Evolutionary conservation across 768 basidiomycete genomes (phyloP).

Genomic region (Sporobolomyces roseus): DNA sequence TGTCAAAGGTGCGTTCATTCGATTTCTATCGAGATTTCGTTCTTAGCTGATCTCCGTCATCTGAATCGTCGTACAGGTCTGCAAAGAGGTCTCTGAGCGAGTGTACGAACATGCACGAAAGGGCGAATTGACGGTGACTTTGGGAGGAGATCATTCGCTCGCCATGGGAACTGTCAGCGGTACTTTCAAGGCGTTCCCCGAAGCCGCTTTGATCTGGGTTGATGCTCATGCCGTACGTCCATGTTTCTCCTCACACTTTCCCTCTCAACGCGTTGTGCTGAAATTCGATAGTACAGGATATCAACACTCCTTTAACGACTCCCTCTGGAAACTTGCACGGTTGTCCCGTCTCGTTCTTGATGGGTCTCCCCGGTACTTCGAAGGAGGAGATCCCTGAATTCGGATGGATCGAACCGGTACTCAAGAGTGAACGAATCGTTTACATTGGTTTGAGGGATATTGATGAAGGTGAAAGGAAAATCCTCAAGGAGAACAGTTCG

Average conservation of each 20-base stretch:
- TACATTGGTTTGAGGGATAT: slow-evolving; percentile 96
- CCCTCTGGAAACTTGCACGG: slow-evolving; percentile 89
- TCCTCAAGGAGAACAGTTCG: slow-evolving; percentile 65
- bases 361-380: slow-evolving; percentile 55
- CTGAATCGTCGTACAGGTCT: slow-evolving; percentile 53
- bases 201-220: slow-evolving; percentile 82
- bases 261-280: no score
- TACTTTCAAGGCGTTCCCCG: slow-evolving; percentile 59
- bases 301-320: slow-evolving; percentile 83
- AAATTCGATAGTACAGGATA: slow-evolving; percentile 55
- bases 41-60: background rate
- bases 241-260: background rate
- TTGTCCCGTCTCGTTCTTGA: slow-evolving; percentile 93
- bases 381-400: slow-evolving; percentile 49
- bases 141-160: slow-evolving; percentile 95
- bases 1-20: slow-evolving; percentile 55
- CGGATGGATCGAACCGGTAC: slow-evolving; percentile 55
- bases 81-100: slow-evolving; percentile 67
- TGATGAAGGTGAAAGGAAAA: slow-evolving; percentile 79
- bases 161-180: slow-evolving; percentile 95
- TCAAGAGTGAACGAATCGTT: slow-evolving; percentile 74
- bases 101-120: slow-evolving; percentile 72
- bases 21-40: no score
- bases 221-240: slow-evolving; percentile 63
- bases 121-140: slow-evolving; percentile 78